phyloP scores from a whole-genome alignment of 1,284 basidiomycete genomes.

The Cutaneotrichosporon arboriforme region DNA sequence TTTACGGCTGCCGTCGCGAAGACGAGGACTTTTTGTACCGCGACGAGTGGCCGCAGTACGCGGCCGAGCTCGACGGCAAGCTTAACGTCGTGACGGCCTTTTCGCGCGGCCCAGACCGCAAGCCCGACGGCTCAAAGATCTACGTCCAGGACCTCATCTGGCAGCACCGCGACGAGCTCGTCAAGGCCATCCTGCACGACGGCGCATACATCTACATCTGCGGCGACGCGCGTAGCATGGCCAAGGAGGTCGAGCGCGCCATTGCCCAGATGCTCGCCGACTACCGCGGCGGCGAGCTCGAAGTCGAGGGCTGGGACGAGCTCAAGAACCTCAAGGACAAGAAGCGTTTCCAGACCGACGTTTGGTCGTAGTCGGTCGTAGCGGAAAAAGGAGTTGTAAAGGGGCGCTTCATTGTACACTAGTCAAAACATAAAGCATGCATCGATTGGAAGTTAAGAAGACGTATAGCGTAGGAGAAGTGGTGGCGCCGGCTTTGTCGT shows the following conservation, averaged over 20 bases:
- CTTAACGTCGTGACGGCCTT: conserved; percentile 83
- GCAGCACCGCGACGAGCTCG: conserved; percentile 72
- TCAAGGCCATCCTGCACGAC: conserved; percentile 80
- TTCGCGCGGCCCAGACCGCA: conserved; percentile 71
- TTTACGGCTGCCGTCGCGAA: conserved; percentile 87
- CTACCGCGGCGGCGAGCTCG: conserved; percentile 80
- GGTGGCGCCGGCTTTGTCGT: no score
- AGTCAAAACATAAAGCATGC: no score
- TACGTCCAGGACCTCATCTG: conserved; percentile 94
- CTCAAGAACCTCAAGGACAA: conserved; percentile 89
- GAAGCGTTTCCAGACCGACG: conserved; percentile 42
- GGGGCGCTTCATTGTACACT: no score
- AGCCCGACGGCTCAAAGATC: conserved; percentile 82
- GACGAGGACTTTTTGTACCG: conserved; percentile 87
- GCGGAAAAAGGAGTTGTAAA: no score
- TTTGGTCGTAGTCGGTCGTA: conserved; percentile 30
- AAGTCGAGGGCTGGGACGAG: conserved; percentile 81
- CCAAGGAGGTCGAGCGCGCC: conserved; percentile 84
- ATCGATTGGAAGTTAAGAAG: no score
- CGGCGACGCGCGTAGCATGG: conserved; percentile 95
- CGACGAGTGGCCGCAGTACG: conserved; percentile 89
- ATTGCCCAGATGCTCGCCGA: conserved; percentile 82
- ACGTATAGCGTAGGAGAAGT: no score
- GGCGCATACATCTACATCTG: conserved; percentile 94
- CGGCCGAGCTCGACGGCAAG: conserved; percentile 79